A percentile compares a stretch with the other conserved stretches of the same genome.
phyloP scores from a whole-genome alignment of 2,329 filamentous ascomycete genomes.

The Tolypocladium amazonense region DNA sequence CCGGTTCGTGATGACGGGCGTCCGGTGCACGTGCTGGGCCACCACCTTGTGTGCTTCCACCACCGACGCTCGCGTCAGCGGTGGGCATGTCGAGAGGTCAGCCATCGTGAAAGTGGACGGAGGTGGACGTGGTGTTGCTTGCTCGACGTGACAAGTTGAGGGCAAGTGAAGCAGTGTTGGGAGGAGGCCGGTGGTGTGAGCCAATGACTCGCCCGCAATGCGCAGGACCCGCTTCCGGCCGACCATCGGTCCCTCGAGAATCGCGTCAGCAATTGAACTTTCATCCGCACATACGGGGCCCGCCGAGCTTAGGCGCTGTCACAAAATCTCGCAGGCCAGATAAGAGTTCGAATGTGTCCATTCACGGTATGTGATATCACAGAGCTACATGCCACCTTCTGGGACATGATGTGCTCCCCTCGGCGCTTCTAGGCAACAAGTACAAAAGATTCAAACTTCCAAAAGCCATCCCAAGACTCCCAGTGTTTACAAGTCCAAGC shows the following conservation, averaged over 20 bases:
- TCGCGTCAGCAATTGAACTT: not conserved
- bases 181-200: not conserved
- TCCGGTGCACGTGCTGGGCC: conserved; percentile 65
- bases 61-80: conserved; percentile 65
- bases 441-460: not conserved
- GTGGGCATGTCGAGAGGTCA: conserved; percentile 34
- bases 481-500: conserved; percentile 1
- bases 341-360: not conserved
- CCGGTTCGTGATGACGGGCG: conserved; percentile 69
- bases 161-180: not conserved
- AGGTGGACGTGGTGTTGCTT: not conserved
- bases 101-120: not conserved
- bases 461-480: conserved; percentile 1
- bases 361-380: not conserved
- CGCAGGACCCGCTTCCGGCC: not conserved
- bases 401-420: not conserved
- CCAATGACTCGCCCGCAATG: not conserved
- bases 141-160: not conserved
- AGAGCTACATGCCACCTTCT: not conserved
- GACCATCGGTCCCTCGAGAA: not conserved
- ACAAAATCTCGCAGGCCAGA: not conserved
- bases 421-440: not conserved
- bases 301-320: not conserved
- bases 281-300: not conserved
- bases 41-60: conserved; percentile 63